Evolutionary conservation across 179 eudicot species (phyloP).

Genomic region (Silene vulgaris): DNA sequence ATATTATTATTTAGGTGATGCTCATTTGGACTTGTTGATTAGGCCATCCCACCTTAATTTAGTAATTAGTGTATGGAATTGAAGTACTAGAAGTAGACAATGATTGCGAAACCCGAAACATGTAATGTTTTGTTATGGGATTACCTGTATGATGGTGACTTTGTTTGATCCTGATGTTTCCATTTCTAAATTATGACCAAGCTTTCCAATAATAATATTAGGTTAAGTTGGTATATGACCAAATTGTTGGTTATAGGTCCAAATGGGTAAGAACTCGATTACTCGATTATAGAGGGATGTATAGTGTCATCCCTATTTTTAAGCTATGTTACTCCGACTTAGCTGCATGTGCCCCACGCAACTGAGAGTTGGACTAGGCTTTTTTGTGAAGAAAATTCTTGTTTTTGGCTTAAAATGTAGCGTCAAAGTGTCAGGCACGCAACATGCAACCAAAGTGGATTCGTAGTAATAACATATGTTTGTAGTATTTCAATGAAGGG

Average conservation of each 20-base stretch:
- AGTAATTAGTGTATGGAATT: neutral
- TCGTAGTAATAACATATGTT: no score
- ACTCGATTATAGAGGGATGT: neutral
- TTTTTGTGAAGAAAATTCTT: neutral
- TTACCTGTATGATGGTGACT: slow-evolving; percentile 27
- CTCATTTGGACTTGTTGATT: neutral
- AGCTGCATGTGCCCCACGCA: neutral
- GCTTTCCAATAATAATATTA: neutral
- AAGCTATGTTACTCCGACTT: neutral
- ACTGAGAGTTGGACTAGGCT: neutral
- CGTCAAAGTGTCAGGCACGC: neutral
- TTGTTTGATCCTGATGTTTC: slow-evolving; percentile 3
- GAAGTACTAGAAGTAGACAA: slow-evolving; percentile 3
- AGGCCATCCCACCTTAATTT: slow-evolving; percentile 1
- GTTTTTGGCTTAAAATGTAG: neutral
- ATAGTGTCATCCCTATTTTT: slow-evolving; percentile 1
- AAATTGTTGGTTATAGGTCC: slow-evolving; percentile 1
- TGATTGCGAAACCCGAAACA: neutral
- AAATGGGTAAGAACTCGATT: neutral
- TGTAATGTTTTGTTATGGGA: slow-evolving; percentile 17
- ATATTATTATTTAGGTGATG: neutral
- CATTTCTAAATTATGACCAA: slow-evolving; percentile 8
- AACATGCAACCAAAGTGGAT: neutral
- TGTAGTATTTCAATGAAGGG: no score
- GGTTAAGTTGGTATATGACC: slow-evolving; percentile 9